Base-by-base conservation (phyloP, 2,329 filamentous ascomycete genomes). In the Dactylellina parvicollis region DNA sequence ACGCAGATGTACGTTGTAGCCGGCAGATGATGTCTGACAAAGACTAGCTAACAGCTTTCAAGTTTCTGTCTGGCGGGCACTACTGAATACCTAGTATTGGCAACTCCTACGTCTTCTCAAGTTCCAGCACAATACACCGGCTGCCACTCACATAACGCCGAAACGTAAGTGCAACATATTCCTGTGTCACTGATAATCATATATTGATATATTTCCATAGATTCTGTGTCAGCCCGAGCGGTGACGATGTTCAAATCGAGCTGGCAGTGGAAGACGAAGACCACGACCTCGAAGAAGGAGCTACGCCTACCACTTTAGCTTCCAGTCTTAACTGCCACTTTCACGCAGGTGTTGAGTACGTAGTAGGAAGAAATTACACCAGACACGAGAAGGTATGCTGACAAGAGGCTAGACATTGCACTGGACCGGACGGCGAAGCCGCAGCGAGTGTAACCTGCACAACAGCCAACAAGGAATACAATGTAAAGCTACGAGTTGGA, bases 281-380 rank as follows among this genome's bases (percentile, higher is more conserved):
- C 4, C 49, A 67, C 14, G 44, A 72, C 9, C 65, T 72, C 28
- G 57, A 60, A 10, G 40, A 44, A 1, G 69, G 64, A 52, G 24
- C 42, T 18, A 44, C 20, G 14, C 2, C 44, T 3, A 28, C 36
- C 1, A 2, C 28, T 22, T 1, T 7, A 20, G 8, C 54, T 24
- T 9, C 76, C 1, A 81, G 80, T n/a, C 76, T 83, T 75, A 83
- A 86, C 76, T 92, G 89, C 76, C 90, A 92, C 78, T 91, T 89
- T 80, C 90, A 92, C 76, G 89, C 89, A 8, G 89, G 89, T 36
- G 87, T 92, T 20, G 88, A 91, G 89, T 90, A 82, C 80, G 87
- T 81, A 65, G n/a, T 10, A 7, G n/a, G 7, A 12, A 8, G 5
- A 12, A 20, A 47, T 65, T 26, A 34, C 47, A 52, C 49, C 9